Percentiles rank a stretch among this genome's conserved stretches.
phyloP scores from a whole-genome alignment of 2,329 filamentous ascomycete genomes.

The Colletotrichum liriopes region DNA sequence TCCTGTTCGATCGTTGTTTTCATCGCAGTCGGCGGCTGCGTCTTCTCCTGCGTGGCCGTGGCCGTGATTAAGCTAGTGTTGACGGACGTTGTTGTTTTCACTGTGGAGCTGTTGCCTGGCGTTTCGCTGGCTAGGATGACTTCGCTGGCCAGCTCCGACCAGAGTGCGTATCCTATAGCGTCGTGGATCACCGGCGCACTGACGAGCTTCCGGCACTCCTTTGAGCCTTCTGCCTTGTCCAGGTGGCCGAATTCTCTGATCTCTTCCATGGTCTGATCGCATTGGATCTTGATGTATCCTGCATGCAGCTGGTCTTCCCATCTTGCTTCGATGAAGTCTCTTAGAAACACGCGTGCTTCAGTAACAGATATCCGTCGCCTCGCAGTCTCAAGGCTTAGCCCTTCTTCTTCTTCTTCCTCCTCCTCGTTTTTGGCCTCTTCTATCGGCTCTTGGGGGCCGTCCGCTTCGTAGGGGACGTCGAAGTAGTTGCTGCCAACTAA shows the following conservation, averaged over 20 bases:
- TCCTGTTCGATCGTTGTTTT: neutral
- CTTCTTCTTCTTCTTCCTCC: too few species aligned
- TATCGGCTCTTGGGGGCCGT: too few species aligned
- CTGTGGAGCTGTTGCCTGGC: neutral
- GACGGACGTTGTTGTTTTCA: neutral
- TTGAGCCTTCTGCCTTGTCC: slow-evolving; percentile 8
- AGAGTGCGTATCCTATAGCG: slow-evolving; percentile 20
- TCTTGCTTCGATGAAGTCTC: neutral
- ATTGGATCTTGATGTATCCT: slow-evolving; percentile 36
- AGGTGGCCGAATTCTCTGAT: slow-evolving; percentile 15
- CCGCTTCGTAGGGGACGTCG: slow-evolving; percentile 2
- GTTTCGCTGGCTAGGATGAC: neutral
- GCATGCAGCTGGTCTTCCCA: slow-evolving; percentile 13
- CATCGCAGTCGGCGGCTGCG: neutral
- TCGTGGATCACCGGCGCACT: slow-evolving; percentile 39
- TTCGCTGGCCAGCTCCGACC: slow-evolving; percentile 5
- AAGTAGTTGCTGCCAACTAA: neutral
- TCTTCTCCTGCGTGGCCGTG: neutral
- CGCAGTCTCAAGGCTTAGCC: neutral
- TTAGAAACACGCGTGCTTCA: slow-evolving; percentile 5
- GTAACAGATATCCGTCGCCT: neutral
- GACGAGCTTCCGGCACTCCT: slow-evolving; percentile 30
- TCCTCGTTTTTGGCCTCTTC: neutral
- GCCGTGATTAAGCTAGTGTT: neutral
- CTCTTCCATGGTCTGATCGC: slow-evolving; percentile 29